Percentiles rank a stretch among this genome's conserved stretches.
These are phyloP conservation scores for Fusarium sp. DNA, from an alignment of 2,329 filamentous ascomycete genomes.

Conservation along the genomic window DNA sequence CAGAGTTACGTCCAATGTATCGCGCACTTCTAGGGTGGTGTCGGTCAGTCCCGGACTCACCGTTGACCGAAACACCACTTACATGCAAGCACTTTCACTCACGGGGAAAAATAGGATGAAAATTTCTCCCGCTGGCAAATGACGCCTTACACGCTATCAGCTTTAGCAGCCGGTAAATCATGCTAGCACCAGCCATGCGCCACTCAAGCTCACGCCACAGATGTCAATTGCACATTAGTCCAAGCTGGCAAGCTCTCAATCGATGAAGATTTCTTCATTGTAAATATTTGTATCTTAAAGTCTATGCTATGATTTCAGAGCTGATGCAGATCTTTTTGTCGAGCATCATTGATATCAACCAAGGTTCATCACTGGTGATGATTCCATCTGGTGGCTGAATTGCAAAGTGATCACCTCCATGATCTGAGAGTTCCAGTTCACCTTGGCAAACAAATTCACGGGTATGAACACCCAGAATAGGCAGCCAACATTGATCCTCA, in stretches of 20 bases:
- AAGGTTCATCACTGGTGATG: slow-evolving; percentile 2
- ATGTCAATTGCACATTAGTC: slow-evolving; percentile 22
- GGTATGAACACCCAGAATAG: not conserved
- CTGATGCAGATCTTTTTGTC: not conserved
- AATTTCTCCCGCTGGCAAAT: not conserved
- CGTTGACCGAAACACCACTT: not conserved
- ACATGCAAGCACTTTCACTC: not conserved
- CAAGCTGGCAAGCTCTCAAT: not conserved
- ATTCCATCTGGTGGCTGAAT: slow-evolving; percentile 26
- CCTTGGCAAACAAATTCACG: slow-evolving; percentile 10
- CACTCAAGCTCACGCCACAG: slow-evolving; percentile 29
- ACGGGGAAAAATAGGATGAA: not conserved
- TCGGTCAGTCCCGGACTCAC: not conserved
- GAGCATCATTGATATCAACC: not conserved
- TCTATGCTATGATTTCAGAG: not conserved
- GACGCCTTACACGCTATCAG: slow-evolving; percentile 12
- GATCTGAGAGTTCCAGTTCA: slow-evolving; percentile 12
- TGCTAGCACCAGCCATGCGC: not conserved
- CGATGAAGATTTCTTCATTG: not conserved
- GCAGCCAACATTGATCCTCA: slow-evolving; percentile 4
- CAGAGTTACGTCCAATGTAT: no score
- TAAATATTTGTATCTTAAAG: not conserved
- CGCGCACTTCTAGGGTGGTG: not conserved
- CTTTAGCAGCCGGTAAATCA: slow-evolving; percentile 15
- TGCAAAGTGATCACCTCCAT: slow-evolving; percentile 11